These are phyloP conservation scores for Encephalitozoon romaleae DNA, from an alignment of 371 early-diverging fungal genomes.

Conservation along the genomic window DNA sequence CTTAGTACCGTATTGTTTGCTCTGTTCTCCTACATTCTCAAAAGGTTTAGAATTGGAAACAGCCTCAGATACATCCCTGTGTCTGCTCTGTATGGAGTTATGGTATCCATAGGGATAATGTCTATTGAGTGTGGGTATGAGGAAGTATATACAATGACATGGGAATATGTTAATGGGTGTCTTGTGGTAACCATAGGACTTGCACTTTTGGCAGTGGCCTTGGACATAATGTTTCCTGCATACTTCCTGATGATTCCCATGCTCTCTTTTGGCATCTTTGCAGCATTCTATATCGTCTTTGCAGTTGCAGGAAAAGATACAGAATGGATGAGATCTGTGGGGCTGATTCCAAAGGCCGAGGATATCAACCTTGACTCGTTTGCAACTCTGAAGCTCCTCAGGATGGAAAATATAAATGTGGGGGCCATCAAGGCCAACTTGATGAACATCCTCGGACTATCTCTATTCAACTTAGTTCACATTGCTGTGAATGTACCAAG, in stretches of 20 bases:
- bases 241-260: slow-evolving; percentile 31
- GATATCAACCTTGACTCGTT: neutral
- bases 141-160: neutral
- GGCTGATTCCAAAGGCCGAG: neutral
- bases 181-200: neutral
- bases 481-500: slow-evolving; percentile 38
- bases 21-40: slow-evolving; percentile 13
- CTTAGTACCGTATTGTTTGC: slow-evolving; percentile 32
- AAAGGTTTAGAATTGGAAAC: neutral
- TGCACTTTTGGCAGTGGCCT: neutral
- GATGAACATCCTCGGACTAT: slow-evolving; percentile 9
- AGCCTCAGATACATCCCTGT: slow-evolving; percentile 21
- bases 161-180: neutral
- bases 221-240: neutral
- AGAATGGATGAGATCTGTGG: neutral
- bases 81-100: slow-evolving; percentile 31
- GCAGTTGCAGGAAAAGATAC: neutral
- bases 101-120: slow-evolving; percentile 26
- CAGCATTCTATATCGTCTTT: slow-evolving; percentile 10
- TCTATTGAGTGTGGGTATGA: neutral
- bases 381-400: neutral
- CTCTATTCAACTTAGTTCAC: slow-evolving; percentile 36
- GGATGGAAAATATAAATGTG: neutral
- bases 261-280: neutral
- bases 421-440: neutral